Base-by-base conservation (phyloP, 202 grass and related monocot species). In the Bolboschoenoplectus hybrid region DNA sequence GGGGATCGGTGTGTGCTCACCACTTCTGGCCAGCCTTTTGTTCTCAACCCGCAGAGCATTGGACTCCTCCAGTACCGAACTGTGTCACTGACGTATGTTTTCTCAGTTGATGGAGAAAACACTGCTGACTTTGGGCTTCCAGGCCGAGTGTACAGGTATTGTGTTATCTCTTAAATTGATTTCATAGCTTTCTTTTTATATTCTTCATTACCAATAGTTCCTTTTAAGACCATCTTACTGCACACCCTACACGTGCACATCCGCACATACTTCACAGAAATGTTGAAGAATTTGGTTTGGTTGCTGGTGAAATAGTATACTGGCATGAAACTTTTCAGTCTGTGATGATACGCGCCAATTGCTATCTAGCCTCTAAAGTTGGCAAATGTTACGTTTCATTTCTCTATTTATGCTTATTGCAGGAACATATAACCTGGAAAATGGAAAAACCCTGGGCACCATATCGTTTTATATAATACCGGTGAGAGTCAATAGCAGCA, bases 11-110 rank as follows among this genome's bases (percentile, higher is more conserved):
- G 56, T 65, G 93, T 98, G 39, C 96, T 98, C 82, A 95, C 93
- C 50, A 98, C 96, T 10, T 92, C 96, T 62, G 96, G 91, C 58
- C 96, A 95, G 47, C 96, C 96, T 4, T 98, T 98, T 55, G 93
- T 98, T 71, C 90, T 98, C 47, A 91, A 98, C 80, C 87, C 90
- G 20, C 85, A 90, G 51, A 92, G 90, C 83, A 90, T 91, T 34
- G 90, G 85, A 43, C 86, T 98, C 13, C 89, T 98, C 63, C 91
- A 98, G 68, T 98, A 98, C 82, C 91, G 96, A 49, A 91, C 89
- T 61, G 89, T 94, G 64, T 98, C 96, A 19, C 84, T 95, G 84
- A 98, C 77, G 81, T 95, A 98, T 79, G 87, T 90, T 82, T 95
- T 98, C 87, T 94, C 96, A 55, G 80, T 95, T 47, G 93, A 94